These are phyloP conservation scores for Tillandsia fasciculata DNA, from an alignment of 176 grass and related monocot species.

Conservation along the genomic window DNA sequence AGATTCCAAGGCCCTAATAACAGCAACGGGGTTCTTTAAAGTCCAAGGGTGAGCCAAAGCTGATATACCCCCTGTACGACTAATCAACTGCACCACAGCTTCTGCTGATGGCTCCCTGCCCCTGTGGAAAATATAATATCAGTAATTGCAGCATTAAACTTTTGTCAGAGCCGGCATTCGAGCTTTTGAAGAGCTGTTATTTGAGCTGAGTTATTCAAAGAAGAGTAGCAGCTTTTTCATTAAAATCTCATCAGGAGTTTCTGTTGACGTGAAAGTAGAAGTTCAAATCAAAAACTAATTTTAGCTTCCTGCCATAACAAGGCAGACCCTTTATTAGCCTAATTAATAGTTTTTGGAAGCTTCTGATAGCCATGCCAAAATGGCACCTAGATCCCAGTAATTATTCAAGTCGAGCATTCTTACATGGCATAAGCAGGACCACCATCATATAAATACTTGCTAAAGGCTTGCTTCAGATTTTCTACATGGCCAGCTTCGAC, in stretches of 20 bases:
- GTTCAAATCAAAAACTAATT: too few species aligned
- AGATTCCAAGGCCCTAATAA: conserved; percentile 63
- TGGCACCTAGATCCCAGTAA: neutral
- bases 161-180: neutral
- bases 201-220: too few species aligned
- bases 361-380: too few species aligned
- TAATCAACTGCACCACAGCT: conserved; percentile 71
- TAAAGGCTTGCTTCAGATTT: conserved; percentile 79
- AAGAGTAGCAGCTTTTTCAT: too few species aligned
- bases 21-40: conserved; percentile 55
- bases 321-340: too few species aligned
- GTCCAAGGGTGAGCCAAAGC: conserved; percentile 91
- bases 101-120: conserved; percentile 79
- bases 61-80: conserved; percentile 67
- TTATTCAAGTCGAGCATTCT: conserved; percentile 9
- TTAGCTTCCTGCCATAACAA: too few species aligned
- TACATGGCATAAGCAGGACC: conserved; percentile 87
- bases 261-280: too few species aligned
- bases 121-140: conserved; percentile 32
- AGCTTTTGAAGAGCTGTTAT: too few species aligned
- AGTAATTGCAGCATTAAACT: neutral
- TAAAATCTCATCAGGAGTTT: too few species aligned
- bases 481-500: conserved; percentile 76
- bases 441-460: conserved; percentile 74
- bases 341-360: too few species aligned